These are phyloP conservation scores for Mycena epipterygia DNA, from an alignment of 768 basidiomycete genomes.

Conservation along the genomic window DNA sequence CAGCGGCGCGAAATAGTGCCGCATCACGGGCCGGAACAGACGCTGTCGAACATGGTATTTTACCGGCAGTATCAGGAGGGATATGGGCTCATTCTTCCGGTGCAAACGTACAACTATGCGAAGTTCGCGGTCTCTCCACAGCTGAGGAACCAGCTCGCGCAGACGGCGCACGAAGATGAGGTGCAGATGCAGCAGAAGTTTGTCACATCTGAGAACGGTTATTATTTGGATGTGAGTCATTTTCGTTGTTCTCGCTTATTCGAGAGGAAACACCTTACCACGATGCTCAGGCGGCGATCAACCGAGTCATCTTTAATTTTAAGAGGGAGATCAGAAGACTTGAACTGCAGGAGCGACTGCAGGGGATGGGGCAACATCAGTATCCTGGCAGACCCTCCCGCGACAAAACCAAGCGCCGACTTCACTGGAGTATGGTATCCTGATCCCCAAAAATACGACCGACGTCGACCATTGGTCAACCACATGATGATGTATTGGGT, in stretches of 20 bases:
- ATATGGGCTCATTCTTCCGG: conserved; percentile 14
- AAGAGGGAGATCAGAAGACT: conserved; percentile 15
- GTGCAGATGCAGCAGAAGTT: conserved; percentile 25
- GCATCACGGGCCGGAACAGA: conserved; percentile 22
- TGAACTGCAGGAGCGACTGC: conserved; percentile 13
- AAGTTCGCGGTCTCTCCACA: background rate
- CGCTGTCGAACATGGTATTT: conserved; percentile 30
- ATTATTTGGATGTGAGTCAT: conserved; percentile 29
- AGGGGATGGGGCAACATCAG: background rate
- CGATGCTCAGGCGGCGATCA: conserved; percentile 1
- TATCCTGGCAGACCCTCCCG: background rate
- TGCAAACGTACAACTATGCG: conserved; percentile 5
- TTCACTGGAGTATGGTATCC: conserved; percentile 21
- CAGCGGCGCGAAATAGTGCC: conserved; percentile 18
- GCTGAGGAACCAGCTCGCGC: conserved; percentile 11
- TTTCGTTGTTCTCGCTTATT: background rate
- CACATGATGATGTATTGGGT: too few species aligned
- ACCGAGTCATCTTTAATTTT: conserved; percentile 25
- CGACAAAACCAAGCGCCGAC: background rate
- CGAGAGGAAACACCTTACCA: background rate
- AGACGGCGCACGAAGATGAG: conserved; percentile 25
- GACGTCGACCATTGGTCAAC: too few species aligned
- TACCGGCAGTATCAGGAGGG: conserved; percentile 16
- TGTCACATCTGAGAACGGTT: conserved; percentile 1
- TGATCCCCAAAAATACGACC: too few species aligned